Evolutionary conservation across 345 rosid genomes (phyloP), one percentile per base, ranked within the genome.

Genomic region (Cochlearia excelsa): DNA sequence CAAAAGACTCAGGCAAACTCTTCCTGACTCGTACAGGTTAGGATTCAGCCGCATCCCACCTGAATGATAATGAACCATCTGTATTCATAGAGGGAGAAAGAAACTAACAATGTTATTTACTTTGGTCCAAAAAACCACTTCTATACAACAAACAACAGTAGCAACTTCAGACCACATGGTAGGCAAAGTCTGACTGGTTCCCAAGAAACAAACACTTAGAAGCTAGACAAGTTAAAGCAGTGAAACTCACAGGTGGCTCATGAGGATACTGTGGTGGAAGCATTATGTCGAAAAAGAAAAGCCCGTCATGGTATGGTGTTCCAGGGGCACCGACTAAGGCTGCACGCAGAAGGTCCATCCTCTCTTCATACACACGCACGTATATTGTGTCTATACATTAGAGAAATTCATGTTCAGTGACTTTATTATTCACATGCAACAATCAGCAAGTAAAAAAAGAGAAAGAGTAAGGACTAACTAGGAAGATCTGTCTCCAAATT

Each of bases 1-100:
- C 40, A 93, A 72, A 38, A 93, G 95, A 74, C 99, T 89, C 42
- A 93, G 77, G 62, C 99, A 93, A 64, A 93, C 86, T 70, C 74
- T 85, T 57, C 99, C 99, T 1, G 94, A 83, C 76, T 93, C 95
- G 1, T 87, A 89, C 71, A 93, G 52, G 75, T 93, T 89, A 4
- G 99, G 99, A 74, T 93, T 93, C 26, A 93, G 67, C 11, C 97
- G 86, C 59, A 89, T 83, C 54, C 99, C 99, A 31, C 91, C 82
- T 10, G 97, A 93, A 55, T 74, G 83, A 72, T 93, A 93, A 67
- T 87, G 81, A 54, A 87, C 91, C 74, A 71, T 57, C 99, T 93
- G 90, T 72, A 51, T 46, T 51, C 60, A 71, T 31, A 56, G 40
- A 56, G 5, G 46, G 58, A 29, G 10, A 51, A 31, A 43, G 3